Evolutionary conservation across 1,284 basidiomycete genomes (phyloP), one percentile per base, ranked within the genome.

Genomic region (Puccinia horiana): DNA sequence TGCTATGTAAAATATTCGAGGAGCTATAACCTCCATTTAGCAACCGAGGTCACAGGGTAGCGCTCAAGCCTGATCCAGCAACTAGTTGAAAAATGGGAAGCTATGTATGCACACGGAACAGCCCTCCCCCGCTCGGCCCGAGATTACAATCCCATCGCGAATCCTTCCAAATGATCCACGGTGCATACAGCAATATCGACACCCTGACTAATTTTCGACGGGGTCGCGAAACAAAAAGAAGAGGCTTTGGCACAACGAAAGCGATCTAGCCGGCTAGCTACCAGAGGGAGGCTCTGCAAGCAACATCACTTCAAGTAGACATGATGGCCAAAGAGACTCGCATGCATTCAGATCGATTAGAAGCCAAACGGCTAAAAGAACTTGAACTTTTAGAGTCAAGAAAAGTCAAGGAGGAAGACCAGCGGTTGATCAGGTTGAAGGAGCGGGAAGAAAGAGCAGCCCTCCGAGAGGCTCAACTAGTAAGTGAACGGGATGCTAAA

Each of bases 211-310:
- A n/a, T n/a, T n/a, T n/a, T n/a, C n/a, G n/a, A n/a, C n/a, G n/a
- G n/a, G n/a, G n/a, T n/a, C n/a, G n/a, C n/a, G n/a, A 44, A 63
- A 56, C 67, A 74, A 58, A 61, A 61, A 26, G 70, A 81, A 63
- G 79, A 81, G 61, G 69, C 79, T 16, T 35, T 81, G 72, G 79
- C 79, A 4, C 69, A 65, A 63, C 69, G 79, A 18, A 81, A 81
- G 44, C 69, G 79, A 35, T 81, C 79, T 18, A 61, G 58, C 26
- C 32, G 79, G 40, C 40, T 81, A 35, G 79, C 79, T n/a, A 81
- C 56, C n/a, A n/a, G n/a, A 32, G 79, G 61, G 70, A 73, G 58
- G 70, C 73, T 12, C 40, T 65, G 11, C 56, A 73, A 65, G 44
- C 79, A 14, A 56, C 56, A 32, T 54, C 52, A 37, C n/a, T 65